Percentiles rank a stretch among this genome's conserved stretches.
These are phyloP conservation scores for Ganoderma boninense DNA, from an alignment of 1,284 basidiomycete genomes.

Conservation along the genomic window DNA sequence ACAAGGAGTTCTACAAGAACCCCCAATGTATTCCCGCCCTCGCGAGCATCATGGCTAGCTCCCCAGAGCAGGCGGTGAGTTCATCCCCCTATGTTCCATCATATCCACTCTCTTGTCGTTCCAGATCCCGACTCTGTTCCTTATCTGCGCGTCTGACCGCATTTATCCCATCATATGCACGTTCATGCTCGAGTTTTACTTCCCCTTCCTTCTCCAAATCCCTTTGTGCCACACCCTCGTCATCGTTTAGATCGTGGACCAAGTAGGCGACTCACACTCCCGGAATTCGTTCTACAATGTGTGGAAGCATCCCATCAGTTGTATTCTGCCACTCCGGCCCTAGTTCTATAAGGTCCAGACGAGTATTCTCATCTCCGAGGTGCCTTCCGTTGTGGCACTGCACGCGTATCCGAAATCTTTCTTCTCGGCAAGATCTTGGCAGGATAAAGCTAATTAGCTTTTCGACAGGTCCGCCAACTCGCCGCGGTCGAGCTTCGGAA, in stretches of 20 bases:
- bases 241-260: conserved; percentile 13
- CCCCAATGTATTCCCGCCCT: conserved; percentile 92
- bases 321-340: neutral
- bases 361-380: neutral
- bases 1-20: conserved; percentile 92
- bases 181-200: neutral
- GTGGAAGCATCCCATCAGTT: neutral
- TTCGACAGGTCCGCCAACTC: conserved; percentile 88
- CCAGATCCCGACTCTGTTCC: conserved; percentile 4
- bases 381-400: neutral
- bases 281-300: neutral
- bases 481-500: conserved; percentile 99
- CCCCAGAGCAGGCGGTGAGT: conserved; percentile 78
- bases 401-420: neutral
- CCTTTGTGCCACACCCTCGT: neutral
- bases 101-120: neutral
- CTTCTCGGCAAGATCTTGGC: neutral
- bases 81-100: neutral
- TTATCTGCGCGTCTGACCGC: neutral
- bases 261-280: neutral
- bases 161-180: conserved; percentile 12
- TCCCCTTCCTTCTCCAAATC: neutral
- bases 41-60: conserved; percentile 87
- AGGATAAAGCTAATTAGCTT: neutral
- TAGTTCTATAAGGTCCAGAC: neutral